These are phyloP conservation scores for Skeletonema grethae DNA, from an alignment of 108 stramenopile species.

Conservation along the genomic window DNA sequence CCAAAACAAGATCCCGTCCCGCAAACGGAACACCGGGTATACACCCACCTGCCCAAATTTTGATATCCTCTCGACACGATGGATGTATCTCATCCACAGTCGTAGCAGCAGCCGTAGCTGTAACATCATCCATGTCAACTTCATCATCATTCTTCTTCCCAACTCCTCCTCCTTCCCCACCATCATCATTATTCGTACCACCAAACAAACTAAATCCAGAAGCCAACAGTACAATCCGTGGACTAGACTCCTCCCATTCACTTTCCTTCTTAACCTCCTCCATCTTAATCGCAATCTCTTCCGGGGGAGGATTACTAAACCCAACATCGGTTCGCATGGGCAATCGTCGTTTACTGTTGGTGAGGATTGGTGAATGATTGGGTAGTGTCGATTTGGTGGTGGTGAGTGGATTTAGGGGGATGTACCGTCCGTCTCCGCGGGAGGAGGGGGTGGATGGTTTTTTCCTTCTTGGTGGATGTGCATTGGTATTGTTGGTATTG, in stretches of 20 bases:
- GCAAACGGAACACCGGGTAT: slow-evolving; percentile 65
- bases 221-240: slow-evolving; percentile 70
- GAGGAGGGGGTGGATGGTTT: neutral
- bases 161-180: too few species aligned
- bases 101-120: neutral
- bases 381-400: slow-evolving; percentile 55
- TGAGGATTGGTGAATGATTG: slow-evolving; percentile 58
- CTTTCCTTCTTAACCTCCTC: slow-evolving; percentile 72
- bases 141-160: slow-evolving; percentile 14
- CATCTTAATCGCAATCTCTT: slow-evolving; percentile 71
- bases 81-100: slow-evolving; percentile 18
- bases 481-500: neutral
- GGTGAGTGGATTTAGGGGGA: slow-evolving; percentile 55
- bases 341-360: slow-evolving; percentile 64
- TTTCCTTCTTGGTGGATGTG: neutral
- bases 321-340: slow-evolving; percentile 84
- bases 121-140: slow-evolving; percentile 49
- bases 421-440: slow-evolving; percentile 58
- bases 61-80: slow-evolving; percentile 19
- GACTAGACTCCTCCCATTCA: slow-evolving; percentile 85
- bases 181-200: neutral
- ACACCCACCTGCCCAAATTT: slow-evolving; percentile 47
- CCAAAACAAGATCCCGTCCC: slow-evolving; percentile 59
- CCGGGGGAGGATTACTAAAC: slow-evolving; percentile 66
- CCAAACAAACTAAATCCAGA: slow-evolving; percentile 31